Evolutionary conservation across 768 basidiomycete species (phyloP).

Genomic region (Infundibulicybe gibba): DNA sequence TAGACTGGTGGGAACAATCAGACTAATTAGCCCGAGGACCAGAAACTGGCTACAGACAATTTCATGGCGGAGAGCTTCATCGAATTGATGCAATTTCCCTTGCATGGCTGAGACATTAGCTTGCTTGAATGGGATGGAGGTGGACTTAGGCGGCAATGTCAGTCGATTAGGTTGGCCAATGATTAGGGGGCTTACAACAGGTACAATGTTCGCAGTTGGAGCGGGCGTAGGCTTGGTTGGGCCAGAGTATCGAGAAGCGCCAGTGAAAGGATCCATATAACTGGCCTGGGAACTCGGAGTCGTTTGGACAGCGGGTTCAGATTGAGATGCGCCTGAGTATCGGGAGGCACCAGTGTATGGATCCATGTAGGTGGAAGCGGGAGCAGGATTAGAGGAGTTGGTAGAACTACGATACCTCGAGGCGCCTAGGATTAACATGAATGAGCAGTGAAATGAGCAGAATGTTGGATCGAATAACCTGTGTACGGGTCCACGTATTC

Average conservation of each 20-base stretch:
- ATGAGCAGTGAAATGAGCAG: constrained; percentile 3
- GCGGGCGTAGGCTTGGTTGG: constrained; percentile 29
- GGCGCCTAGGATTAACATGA: constrained; percentile 37
- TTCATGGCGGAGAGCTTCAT: constrained; percentile 62
- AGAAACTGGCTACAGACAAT: constrained; percentile 44
- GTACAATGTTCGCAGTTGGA: constrained; percentile 39
- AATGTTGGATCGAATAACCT: constrained; percentile 37
- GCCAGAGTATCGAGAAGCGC: constrained; percentile 59
- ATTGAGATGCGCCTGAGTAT: constrained; percentile 42
- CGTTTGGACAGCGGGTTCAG: constrained; percentile 21
- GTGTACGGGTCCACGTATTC: constrained; percentile 89
- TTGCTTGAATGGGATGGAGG: constrained; percentile 76
- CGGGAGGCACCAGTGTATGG: constrained; percentile 74
- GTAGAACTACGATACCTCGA: constrained; percentile 57
- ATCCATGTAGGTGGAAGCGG: constrained; percentile 46
- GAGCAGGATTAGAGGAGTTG: constrained; percentile 21
- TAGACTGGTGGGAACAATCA: constrained; percentile 44
- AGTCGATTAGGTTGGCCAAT: not conserved
- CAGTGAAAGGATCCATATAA: constrained; percentile 66
- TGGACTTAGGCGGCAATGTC: constrained; percentile 38
- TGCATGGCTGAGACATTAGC: constrained; percentile 77
- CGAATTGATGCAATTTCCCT: constrained; percentile 72
- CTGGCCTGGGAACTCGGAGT: constrained; percentile 21
- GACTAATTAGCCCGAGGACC: not conserved
- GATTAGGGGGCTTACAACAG: constrained; percentile 35